These are phyloP conservation scores for Nigrograna mackinnonii DNA, from an alignment of 2,329 filamentous ascomycete species.

Conservation along the genomic window DNA sequence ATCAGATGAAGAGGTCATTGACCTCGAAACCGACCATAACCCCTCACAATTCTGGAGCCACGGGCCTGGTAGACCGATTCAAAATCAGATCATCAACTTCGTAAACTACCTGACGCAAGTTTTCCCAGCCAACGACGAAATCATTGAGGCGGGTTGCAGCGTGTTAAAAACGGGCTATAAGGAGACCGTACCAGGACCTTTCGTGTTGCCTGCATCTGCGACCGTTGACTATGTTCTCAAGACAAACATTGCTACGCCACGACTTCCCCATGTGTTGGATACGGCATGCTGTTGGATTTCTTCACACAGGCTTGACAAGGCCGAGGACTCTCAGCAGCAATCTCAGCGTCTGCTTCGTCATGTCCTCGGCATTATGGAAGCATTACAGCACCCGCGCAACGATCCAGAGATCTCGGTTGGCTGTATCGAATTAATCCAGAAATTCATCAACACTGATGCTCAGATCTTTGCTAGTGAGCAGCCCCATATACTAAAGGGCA, in stretches of 20 bases:
- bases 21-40: slow-evolving; percentile 61
- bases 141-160: slow-evolving; percentile 72
- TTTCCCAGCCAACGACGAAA: slow-evolving; percentile 66
- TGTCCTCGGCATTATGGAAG: slow-evolving; percentile 64
- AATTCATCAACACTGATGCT: slow-evolving; percentile 64
- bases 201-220: slow-evolving; percentile 70
- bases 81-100: slow-evolving; percentile 56
- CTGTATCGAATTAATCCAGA: slow-evolving; percentile 72
- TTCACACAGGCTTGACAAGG: slow-evolving; percentile 51
- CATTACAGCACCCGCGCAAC: slow-evolving; percentile 63
- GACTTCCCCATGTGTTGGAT: slow-evolving; percentile 70
- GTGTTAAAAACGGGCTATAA: slow-evolving; percentile 76
- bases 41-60: slow-evolving; percentile 53
- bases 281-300: slow-evolving; percentile 69
- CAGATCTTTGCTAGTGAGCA: slow-evolving; percentile 65
- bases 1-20: slow-evolving; percentile 67
- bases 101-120: slow-evolving; percentile 54
- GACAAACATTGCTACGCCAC: slow-evolving; percentile 62
- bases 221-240: slow-evolving; percentile 70
- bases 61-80: slow-evolving; percentile 53
- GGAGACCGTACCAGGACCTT: slow-evolving; percentile 74
- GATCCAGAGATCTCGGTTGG: slow-evolving; percentile 75
- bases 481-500: slow-evolving; percentile 61
- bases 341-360: slow-evolving; percentile 55
- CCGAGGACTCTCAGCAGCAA: slow-evolving; percentile 26